These are phyloP conservation scores for Monosporascus sp. DNA, from an alignment of 2,329 filamentous ascomycete genomes.

Conservation along the genomic window DNA sequence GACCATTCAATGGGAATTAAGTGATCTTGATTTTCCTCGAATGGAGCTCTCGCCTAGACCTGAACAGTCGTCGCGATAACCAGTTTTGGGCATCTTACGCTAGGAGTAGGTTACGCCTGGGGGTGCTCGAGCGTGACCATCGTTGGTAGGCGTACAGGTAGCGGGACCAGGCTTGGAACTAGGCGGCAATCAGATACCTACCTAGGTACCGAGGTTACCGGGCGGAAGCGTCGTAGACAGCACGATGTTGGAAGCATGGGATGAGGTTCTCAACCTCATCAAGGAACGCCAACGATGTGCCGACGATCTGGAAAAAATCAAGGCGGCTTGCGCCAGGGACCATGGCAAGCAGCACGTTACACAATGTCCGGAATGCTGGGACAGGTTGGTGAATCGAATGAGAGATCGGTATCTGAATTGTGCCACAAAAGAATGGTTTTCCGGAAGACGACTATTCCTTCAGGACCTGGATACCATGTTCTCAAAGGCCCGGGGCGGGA, in stretches of 20 bases:
- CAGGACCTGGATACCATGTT: slow-evolving; percentile 45
- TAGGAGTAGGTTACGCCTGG: too few relatives aligned
- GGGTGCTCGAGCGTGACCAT: too few relatives aligned
- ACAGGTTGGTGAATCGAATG: slow-evolving; percentile 41
- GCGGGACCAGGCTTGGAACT: too few relatives aligned
- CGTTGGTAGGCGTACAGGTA: too few relatives aligned
- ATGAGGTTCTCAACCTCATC: slow-evolving; percentile 24
- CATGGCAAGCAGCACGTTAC: slow-evolving; percentile 38
- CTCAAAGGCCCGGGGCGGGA: slow-evolving; percentile 39
- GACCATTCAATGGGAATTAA: too few relatives aligned
- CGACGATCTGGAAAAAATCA: slow-evolving; percentile 38
- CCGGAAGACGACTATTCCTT: slow-evolving; percentile 42
- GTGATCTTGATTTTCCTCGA: too few relatives aligned
- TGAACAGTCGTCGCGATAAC: too few relatives aligned
- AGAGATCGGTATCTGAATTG: slow-evolving; percentile 33
- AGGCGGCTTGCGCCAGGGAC: slow-evolving; percentile 35
- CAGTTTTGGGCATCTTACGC: too few relatives aligned
- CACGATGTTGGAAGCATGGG: slow-evolving; percentile 28
- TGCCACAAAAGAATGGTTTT: slow-evolving; percentile 46
- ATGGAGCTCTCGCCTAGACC: too few relatives aligned
- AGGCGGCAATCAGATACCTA: too few relatives aligned
- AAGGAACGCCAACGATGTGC: slow-evolving; percentile 31
- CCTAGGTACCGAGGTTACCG: too few relatives aligned
- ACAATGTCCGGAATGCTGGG: slow-evolving; percentile 45
- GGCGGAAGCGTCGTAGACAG: neutral